These are phyloP conservation scores for Solanum virginianum DNA, from an alignment of 257 asterid genomes.

Conservation along the genomic window DNA sequence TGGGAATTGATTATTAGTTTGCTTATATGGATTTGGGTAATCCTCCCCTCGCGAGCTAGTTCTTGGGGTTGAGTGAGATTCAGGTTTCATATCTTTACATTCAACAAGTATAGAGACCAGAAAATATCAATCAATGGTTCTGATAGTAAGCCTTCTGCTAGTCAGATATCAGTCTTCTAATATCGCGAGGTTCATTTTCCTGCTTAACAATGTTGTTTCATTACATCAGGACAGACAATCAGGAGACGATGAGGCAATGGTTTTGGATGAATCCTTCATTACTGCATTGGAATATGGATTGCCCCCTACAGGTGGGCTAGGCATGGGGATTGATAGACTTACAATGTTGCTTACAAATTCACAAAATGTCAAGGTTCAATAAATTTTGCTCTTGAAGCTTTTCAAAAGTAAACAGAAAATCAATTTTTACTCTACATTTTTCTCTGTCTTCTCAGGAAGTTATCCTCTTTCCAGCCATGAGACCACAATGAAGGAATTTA, in stretches of 20 bases:
- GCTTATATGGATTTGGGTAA: too few species aligned
- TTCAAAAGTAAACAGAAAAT: not conserved
- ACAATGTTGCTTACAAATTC: slow-evolving; percentile 1
- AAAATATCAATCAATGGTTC: too few species aligned
- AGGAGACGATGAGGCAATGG: slow-evolving; percentile 3
- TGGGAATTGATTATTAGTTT: too few species aligned
- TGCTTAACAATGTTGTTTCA: not conserved
- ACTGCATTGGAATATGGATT: not conserved
- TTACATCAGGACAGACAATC: not conserved
- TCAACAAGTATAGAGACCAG: too few species aligned
- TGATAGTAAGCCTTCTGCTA: too few species aligned
- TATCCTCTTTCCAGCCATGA: not conserved
- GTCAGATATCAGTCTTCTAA: not conserved
- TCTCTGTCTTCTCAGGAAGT: not conserved
- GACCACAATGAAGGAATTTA: not conserved
- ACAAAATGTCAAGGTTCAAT: not conserved
- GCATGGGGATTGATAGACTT: slow-evolving; percentile 3
- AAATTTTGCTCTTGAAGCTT: too few species aligned
- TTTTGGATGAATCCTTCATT: not conserved
- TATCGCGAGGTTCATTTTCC: not conserved
- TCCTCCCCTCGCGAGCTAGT: too few species aligned
- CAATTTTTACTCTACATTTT: not conserved
- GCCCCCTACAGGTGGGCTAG: not conserved
- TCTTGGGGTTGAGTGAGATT: too few species aligned
- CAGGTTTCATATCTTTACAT: too few species aligned